Base-by-base conservation (phyloP, 331 rosid species). In the Quercus phellos region DNA sequence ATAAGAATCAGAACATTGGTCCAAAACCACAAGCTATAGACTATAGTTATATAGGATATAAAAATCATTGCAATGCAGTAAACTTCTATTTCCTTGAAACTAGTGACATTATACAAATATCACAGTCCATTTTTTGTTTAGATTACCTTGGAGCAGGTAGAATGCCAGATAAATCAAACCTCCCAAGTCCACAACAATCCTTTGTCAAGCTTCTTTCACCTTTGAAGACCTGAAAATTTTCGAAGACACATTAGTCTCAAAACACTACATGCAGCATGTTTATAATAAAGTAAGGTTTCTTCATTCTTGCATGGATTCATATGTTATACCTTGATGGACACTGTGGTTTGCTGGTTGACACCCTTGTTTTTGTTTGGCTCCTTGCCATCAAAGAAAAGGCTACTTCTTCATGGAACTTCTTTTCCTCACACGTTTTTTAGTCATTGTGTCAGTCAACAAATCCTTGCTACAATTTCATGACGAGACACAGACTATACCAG, bases 131-230 rank as follows among this genome's bases (percentile, higher is more conserved):
- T 67, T 34, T 18, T 1, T 3, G 16, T 27, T 42, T 0, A 19
- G 21, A 22, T 24, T 76, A 88, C 91, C 91, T 86, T 72, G 88
- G 90, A 53, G 92, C 88, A 11, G 90, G 90, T 66, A 85, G 79
- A 61, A 88, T 86, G 61, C 90, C 88, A 1, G 87, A 77, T 4
- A 82, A 82, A 21, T 88, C 92, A 68, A 89, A 86, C 14, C 18
- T 80, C 27, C 89, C 92, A 0, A 84, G 89, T 75, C 78, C 86
- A 8, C 84, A 88, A 73, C 90, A 89, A 82, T 84, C 90, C 74
- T 89, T 89, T 21, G 89, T 84, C 68, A 89, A 67, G 38, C 84
- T 82, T 55, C 90, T 89, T 76, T 89, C 92, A 17, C 92, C 89
- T 82, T 89, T 87, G 6, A 70, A 82, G 24, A 87, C 88, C 88